Conservation (phyloP, 805 yeast species). For the Metschnikowia similis region DNA sequence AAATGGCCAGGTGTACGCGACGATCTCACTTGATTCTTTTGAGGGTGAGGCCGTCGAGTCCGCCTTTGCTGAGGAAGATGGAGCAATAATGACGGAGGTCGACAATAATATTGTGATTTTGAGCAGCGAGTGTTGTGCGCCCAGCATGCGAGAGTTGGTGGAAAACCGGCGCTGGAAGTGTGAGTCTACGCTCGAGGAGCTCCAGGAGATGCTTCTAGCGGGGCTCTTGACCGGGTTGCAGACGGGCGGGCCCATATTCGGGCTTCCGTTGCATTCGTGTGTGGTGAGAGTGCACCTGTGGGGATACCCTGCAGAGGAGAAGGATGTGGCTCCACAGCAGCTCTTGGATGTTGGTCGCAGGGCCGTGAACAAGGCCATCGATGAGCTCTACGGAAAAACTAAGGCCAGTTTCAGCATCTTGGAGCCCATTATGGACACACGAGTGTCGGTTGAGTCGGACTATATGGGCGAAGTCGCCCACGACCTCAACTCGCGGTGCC, state of each 20-base stretch:
- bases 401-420: constrained; percentile 47
- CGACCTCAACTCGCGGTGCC: constrained; percentile 74
- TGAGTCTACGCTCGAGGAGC: constrained; percentile 40
- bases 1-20: constrained; percentile 20
- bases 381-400: constrained; percentile 15
- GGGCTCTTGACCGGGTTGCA: constrained; percentile 62
- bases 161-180: constrained; percentile 48
- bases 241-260: constrained; percentile 60
- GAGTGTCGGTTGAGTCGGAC: constrained; percentile 60
- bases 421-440: constrained; percentile 85
- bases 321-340: constrained; percentile 26
- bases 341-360: constrained; percentile 43
- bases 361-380: constrained; percentile 25
- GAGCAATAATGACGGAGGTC: constrained; percentile 34
- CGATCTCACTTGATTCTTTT: constrained; percentile 30
- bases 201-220: constrained; percentile 52
- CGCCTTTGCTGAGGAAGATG: constrained; percentile 35
- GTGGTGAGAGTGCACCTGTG: constrained; percentile 51
- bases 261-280: constrained; percentile 56
- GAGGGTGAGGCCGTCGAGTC: constrained; percentile 35
- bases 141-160: constrained; percentile 19
- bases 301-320: constrained; percentile 51
- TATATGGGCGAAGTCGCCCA: constrained; percentile 81
- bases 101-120: constrained; percentile 48
- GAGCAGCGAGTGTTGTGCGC: constrained; percentile 27